Base-by-base conservation (phyloP, 306 rosid genomes). In the Calophaca sinica region DNA sequence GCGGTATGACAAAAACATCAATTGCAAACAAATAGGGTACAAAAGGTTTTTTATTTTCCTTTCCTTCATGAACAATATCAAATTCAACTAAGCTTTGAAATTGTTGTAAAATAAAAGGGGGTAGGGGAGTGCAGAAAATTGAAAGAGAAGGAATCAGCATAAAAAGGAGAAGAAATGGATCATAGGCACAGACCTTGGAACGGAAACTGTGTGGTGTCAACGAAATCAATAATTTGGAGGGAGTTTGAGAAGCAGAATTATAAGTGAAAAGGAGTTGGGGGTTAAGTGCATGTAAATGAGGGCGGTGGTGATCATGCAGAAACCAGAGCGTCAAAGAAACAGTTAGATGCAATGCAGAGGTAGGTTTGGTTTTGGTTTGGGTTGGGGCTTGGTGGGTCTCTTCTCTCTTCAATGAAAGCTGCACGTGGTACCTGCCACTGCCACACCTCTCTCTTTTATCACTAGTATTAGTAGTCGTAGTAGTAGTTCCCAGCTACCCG, bases 401-500 rank as follows among this genome's bases (percentile, higher is more conserved):
- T 80, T 68, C 54, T 68, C 54, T 42, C 48, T 8, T 42, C 48
- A 84, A 82, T 84, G 87, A 79, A 71, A 62, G 78, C 28, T 68
- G 90, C 97, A 90, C 93, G 98, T 91, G 97, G 87, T 69, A 77
- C 51, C 89, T 81, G 86, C 92, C 79, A 11, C 70, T 74, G 29
- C 85, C 84, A 76, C 84, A 82, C 74, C 79, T 38, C 76, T 33
- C 31, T 50, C 11, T 42, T 29, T n/a, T 49, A 2, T 33, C 3
- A 14, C 39, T 55, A 10, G 9, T 33, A 9, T 41, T 5, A 41
- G 29, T 35, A 14, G 74, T 58, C 36, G 86, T 76, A 83, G 74
- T 58, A 42, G 86, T 78, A 83, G 84, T 82, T 84, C 81, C 85
- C 88, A 86, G 73, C 90, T 72, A 85, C 89, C 87, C 70, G 62